Evolutionary conservation across 305 asterid genomes (phyloP).

Genomic region (Fraxinus latifolia): DNA sequence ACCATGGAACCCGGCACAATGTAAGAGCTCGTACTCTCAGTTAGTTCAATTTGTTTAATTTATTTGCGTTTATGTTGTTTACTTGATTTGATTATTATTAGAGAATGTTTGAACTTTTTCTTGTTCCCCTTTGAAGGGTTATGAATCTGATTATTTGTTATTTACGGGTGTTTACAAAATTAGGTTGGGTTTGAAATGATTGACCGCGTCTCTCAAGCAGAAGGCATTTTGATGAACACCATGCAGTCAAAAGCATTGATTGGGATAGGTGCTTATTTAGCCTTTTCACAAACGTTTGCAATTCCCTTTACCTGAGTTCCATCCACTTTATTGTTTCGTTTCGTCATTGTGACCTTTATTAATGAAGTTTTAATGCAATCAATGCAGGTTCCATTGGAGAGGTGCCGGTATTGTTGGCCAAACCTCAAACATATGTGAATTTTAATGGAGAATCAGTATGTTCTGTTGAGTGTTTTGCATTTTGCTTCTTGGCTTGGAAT

Average conservation of each 20-base stretch:
- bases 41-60: not conserved
- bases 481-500: not conserved
- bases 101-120: not conserved
- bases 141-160: slow-evolving; percentile 1
- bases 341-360: not conserved
- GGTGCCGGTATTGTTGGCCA: slow-evolving; percentile 77
- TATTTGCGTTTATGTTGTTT: not conserved
- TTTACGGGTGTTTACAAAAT: not conserved
- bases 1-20: slow-evolving; percentile 89
- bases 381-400: slow-evolving; percentile 82
- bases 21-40: slow-evolving; percentile 34
- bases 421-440: slow-evolving; percentile 93
- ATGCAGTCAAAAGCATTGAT: slow-evolving; percentile 84
- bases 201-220: slow-evolving; percentile 65
- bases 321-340: not conserved
- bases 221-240: slow-evolving; percentile 78
- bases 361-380: slow-evolving; percentile 17
- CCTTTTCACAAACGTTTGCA: not conserved
- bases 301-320: not conserved
- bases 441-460: slow-evolving; percentile 90
- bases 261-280: slow-evolving; percentile 66
- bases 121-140: not conserved
- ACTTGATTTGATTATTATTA: not conserved
- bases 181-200: slow-evolving; percentile 96
- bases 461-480: slow-evolving; percentile 17